Base-by-base conservation (phyloP, 306 rosid species). In the Dalbergia oliveri region DNA sequence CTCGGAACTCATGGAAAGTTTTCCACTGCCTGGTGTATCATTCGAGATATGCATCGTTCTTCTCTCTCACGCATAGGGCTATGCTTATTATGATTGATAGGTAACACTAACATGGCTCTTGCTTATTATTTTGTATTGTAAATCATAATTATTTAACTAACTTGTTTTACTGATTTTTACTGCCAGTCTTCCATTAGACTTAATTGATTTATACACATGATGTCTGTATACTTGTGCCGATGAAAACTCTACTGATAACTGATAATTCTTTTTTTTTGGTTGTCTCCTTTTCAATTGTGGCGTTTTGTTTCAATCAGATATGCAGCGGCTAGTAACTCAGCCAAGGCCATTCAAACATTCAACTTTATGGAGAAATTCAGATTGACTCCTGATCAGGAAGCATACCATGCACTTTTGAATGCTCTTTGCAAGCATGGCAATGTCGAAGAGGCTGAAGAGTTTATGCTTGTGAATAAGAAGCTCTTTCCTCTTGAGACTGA, bases 371-470 rank as follows among this genome's bases (percentile, higher is more conserved):
- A 92, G 82, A 93, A 87, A 83, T 92, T 91, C 78, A 88, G 86
- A 75, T 70, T 93, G 95, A 61, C 77, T 78, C 94, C 92, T 56
- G 97, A 94, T 84, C 89, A 83, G 73, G 93, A 84, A 78, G 94
- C 95, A 59, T 86, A 87, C 79, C 79, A 70, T 79, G 74, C 81
- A 13, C 89, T 93, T 63, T 75, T 94, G 79, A 85, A 70, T 69
- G 83, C 93, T 26, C 97, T 94, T 21, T 93, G 97, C 84, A 85
- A 78, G 65, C 72, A 91, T 76, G 97, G 92, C 43, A 87, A 88
- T 63, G 82, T 90, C 3, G 97, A 94, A 78, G 97, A 94, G 85
- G 99, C 97, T 31, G 97, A 94, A 90, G 98, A 93, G 85, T 89
- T 90, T 77, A 92, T 94, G 97, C 84, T 92, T 33, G 81, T 81